Base-by-base conservation (phyloP, 2,329 filamentous ascomycete genomes). In the Epichloe festucae region DNA sequence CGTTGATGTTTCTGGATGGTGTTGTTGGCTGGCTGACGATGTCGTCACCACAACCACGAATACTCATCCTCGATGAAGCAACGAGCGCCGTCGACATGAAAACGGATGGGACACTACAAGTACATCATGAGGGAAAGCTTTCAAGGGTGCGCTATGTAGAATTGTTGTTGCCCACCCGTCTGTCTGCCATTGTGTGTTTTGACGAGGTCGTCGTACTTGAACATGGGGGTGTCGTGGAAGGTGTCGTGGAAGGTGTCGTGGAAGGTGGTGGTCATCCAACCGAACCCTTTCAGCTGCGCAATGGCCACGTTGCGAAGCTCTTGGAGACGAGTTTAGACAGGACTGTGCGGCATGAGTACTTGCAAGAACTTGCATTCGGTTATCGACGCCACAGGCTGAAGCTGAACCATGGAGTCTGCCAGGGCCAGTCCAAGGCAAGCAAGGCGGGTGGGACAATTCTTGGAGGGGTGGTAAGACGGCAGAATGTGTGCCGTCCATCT, bases 1-100 rank as follows among this genome's bases (percentile, higher is more conserved):
- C 21, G 76, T 95, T 40, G 89, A 96, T 42, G 15, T 31, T 27
- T 35, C 17, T 15, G 36, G 36, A 23, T 2, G 23, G 23, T 15
- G 21, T 6, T 15, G 23, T 23, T 8, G 7, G 21, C 4, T n/a
- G 4, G 12, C 10, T 5, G 46, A 48, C 40, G 11, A 12, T 11
- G 21, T 12, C n/a, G 21, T 42, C 21, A 23, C 21, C 23, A 27
- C 23, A 27, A 27, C 23, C 23, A 27, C 23, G 23, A 27, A 27
- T 27, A 3, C 6, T 27, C 23, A 21, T 39, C n/a, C 14, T 40
- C 11, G 36, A 48, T 17, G 36, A 48, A 40, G 34, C 36, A 12
- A 41, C 36, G 3, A 34, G 36, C 19, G 36, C 17, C 4, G 15
- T 47, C 2, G 34, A 21, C 45, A 23, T 39, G 45, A 5, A 47